Base-by-base conservation (phyloP, 2,329 filamentous ascomycete species). In the Coniochaeta hoffmannii region DNA sequence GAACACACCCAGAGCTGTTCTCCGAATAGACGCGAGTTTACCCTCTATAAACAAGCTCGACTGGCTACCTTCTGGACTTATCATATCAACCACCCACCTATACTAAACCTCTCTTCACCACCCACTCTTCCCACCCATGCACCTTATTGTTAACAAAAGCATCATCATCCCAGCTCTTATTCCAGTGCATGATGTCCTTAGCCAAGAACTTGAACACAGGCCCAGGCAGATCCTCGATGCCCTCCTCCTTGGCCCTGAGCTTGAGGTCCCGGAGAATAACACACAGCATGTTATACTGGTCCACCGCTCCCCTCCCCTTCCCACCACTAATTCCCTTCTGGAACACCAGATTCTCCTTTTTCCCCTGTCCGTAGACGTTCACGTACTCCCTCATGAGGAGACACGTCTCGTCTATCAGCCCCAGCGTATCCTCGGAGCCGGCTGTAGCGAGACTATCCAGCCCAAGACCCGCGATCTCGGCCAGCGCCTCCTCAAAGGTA, bases 161-260 rank as follows among this genome's bases (percentile, higher is more conserved):
- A 54, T 54, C 53, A 9, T 54, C 38, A 9, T 31, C 38, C 38
- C 36, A 54, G n/a, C 19, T 26, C 19, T 54, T 26, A 54, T 54
- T 54, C 53, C 53, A 50, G n/a, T 36, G 12, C 53, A 54, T 50
- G 26, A 54, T 54, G 31, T 54, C 53, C 17, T 50, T 54, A 3
- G 53, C 53, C 32, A 54, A 17, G 31, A 54, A 54, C 32, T 54
- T 54, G 38, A 50, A 54, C 36, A 54, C 53, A 28, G 53, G 53
- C 2, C 53, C 53, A 3, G 53, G 53, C 3, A 54, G 22, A 11
- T 54, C 36, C 15, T 32, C 22, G 15, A 54, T 22, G 1, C 52
- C 34, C 26, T 54, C 17, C 2, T 44, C 36, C 36, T 54, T 44
- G 4, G 52, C 52, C 26, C 36, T 26, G 2, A 32, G 1, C 30